A percentile compares a stretch with the other conserved stretches of the same genome.
phyloP scores from a whole-genome alignment of 2,329 filamentous ascomycete genomes.

The Epichloe sylvatica region DNA sequence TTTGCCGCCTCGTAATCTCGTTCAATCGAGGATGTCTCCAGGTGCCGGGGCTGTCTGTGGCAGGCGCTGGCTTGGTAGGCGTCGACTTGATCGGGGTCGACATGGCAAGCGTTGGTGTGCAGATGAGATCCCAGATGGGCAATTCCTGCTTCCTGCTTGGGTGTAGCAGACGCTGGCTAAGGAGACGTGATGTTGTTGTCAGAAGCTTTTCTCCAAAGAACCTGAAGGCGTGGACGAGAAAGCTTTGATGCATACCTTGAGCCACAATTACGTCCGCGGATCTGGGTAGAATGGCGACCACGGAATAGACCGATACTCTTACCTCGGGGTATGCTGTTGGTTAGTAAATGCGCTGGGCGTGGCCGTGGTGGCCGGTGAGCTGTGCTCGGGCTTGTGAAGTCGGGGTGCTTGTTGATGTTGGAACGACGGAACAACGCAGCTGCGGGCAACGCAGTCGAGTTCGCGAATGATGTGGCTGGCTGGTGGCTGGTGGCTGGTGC shows the following conservation, averaged over 20 bases:
- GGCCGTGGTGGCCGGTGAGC: constrained; percentile 20
- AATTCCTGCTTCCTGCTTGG: neutral
- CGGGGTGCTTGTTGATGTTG: constrained; percentile 19
- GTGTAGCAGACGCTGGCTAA: neutral
- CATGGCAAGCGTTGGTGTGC: constrained; percentile 11
- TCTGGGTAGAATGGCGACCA: neutral
- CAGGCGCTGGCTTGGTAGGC: constrained; percentile 27
- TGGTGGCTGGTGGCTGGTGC: neutral
- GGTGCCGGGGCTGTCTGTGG: constrained; percentile 52
- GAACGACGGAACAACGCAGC: neutral
- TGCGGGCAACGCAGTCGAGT: neutral
- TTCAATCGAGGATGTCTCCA: constrained; percentile 84
- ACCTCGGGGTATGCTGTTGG: constrained; percentile 10
- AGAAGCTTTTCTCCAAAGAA: neutral
- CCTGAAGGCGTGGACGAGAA: neutral
- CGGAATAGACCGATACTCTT: neutral
- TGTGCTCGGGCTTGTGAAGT: constrained; percentile 5
- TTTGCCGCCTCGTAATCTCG: constrained; percentile 72
- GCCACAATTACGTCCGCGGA: neutral
- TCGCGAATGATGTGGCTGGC: too few species aligned
- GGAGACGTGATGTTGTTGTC: neutral
- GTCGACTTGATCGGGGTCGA: constrained; percentile 20
- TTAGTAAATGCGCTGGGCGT: constrained; percentile 16
- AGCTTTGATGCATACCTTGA: neutral
- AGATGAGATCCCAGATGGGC: neutral